phyloP scores from a whole-genome alignment of 176 grass and related monocot genomes.

The Lolium perenne region DNA sequence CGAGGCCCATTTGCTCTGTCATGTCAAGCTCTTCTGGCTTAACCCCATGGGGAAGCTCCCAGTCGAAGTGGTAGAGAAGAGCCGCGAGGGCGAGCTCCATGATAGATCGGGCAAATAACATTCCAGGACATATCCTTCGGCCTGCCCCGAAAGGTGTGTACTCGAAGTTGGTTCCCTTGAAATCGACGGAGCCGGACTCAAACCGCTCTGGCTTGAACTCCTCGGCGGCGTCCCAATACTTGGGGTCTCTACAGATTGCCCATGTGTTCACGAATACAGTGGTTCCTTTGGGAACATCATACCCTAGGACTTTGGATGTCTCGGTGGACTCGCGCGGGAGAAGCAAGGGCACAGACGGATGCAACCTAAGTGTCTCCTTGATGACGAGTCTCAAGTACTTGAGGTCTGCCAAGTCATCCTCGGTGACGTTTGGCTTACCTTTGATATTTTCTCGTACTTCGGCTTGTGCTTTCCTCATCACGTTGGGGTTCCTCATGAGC shows the following conservation, averaged over 20 bases:
- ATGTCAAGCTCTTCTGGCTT: neutral
- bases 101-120: neutral
- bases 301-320: constrained; percentile 38
- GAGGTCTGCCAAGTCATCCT: constrained; percentile 44
- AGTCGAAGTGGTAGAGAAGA: constrained; percentile 6
- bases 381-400: constrained; percentile 45
- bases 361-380: constrained; percentile 59
- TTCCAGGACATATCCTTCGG: neutral
- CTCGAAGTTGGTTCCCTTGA: neutral
- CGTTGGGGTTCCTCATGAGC: constrained; percentile 31
- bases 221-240: neutral
- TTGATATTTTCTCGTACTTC: constrained; percentile 27
- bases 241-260: neutral
- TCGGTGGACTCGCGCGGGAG: constrained; percentile 33
- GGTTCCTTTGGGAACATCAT: constrained; percentile 42
- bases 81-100: neutral
- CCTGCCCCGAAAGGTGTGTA: neutral
- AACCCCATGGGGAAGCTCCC: neutral
- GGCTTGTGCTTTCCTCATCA: neutral
- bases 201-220: constrained; percentile 28
- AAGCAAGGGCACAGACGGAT: constrained; percentile 20
- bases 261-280: neutral
- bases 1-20: constrained; percentile 1
- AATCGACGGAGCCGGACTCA: neutral
- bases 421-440: constrained; percentile 28